Conservation (phyloP, 2,329 filamentous ascomycete species). For the Fusarium burgessii region DNA sequence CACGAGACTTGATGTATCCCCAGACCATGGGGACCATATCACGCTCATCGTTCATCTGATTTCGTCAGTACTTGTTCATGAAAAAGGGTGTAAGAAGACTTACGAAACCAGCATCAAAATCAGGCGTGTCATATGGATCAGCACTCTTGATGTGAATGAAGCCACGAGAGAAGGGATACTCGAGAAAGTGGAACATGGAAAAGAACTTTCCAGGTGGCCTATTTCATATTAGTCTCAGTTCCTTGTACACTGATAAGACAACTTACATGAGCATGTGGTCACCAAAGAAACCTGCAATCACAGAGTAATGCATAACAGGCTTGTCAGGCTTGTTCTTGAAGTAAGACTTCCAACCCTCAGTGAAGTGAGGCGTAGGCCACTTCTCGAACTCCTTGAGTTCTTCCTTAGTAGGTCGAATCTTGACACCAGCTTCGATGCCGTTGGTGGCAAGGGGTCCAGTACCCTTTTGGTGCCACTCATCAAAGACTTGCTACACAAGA, state of each 20-base stretch:
- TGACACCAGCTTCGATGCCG: constrained; percentile 83
- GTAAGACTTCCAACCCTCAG: constrained; percentile 81
- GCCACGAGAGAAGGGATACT: constrained; percentile 81
- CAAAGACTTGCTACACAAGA: constrained; percentile 66
- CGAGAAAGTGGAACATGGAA: constrained; percentile 85
- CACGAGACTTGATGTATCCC: constrained; percentile 85
- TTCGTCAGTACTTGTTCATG: rapidly evolving
- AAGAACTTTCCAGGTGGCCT: constrained; percentile 85
- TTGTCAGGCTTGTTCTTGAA: constrained; percentile 89
- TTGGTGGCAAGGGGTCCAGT: constrained; percentile 83
- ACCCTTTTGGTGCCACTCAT: constrained; percentile 83
- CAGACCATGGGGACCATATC: constrained; percentile 89
- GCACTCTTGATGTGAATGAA: constrained; percentile 77
- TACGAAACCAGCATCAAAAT: constrained; percentile 81
- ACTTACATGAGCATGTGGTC: constrained; percentile 69
- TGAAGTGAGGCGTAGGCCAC: constrained; percentile 82
- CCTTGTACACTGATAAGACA: too few relatives aligned
- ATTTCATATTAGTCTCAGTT: constrained; percentile 41
- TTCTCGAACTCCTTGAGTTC: constrained; percentile 76
- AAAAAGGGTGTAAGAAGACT: not conserved
- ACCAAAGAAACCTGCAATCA: constrained; percentile 76
- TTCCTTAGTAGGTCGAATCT: constrained; percentile 76
- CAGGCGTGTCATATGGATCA: constrained; percentile 78
- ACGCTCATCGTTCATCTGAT: constrained; percentile 79
- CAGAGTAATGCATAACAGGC: constrained; percentile 86